phyloP scores from a whole-genome alignment of 2,329 filamentous ascomycete genomes.

The Penicillium sp. region DNA sequence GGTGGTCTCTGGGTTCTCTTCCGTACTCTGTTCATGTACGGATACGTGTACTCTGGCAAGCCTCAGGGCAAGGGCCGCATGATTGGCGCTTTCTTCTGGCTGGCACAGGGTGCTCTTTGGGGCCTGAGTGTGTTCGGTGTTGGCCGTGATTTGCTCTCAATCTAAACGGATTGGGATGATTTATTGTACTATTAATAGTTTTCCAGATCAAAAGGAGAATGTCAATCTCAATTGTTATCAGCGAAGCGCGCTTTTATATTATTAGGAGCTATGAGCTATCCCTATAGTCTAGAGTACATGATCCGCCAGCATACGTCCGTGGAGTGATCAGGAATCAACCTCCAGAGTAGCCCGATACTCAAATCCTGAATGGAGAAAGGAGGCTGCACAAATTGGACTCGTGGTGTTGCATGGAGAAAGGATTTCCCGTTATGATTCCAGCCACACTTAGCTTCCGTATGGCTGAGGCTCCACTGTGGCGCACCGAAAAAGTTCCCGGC shows the following conservation, averaged over 20 bases:
- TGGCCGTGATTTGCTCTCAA: slow-evolving; percentile 29
- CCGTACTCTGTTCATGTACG: slow-evolving; percentile 51
- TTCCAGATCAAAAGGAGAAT: background rate
- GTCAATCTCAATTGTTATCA: background rate
- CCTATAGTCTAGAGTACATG: too few relatives aligned
- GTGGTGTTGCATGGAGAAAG: too few relatives aligned
- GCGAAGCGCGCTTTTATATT: too few relatives aligned
- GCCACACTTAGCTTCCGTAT: background rate
- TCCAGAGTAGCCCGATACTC: too few relatives aligned
- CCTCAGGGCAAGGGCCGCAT: slow-evolving; percentile 40
- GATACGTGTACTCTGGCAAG: slow-evolving; percentile 46
- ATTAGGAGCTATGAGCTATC: too few relatives aligned
- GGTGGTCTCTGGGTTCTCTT: slow-evolving; percentile 54
- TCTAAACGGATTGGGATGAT: slow-evolving; percentile 5
- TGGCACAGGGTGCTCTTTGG: slow-evolving; percentile 44
- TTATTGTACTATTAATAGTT: background rate
- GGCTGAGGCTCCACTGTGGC: slow-evolving; percentile 22
- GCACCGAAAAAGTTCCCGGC: slow-evolving; percentile 20
- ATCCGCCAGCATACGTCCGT: too few relatives aligned
- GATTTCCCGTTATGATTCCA: background rate
- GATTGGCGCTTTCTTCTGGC: slow-evolving; percentile 39
- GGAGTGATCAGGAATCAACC: too few relatives aligned
- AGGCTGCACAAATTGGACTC: too few relatives aligned
- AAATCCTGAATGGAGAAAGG: too few relatives aligned
- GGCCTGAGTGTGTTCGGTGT: slow-evolving; percentile 41